Evolutionary conservation across 495 filamentous ascomycete genomes (phyloP).

Genomic region (Lepidopterella palustris): DNA sequence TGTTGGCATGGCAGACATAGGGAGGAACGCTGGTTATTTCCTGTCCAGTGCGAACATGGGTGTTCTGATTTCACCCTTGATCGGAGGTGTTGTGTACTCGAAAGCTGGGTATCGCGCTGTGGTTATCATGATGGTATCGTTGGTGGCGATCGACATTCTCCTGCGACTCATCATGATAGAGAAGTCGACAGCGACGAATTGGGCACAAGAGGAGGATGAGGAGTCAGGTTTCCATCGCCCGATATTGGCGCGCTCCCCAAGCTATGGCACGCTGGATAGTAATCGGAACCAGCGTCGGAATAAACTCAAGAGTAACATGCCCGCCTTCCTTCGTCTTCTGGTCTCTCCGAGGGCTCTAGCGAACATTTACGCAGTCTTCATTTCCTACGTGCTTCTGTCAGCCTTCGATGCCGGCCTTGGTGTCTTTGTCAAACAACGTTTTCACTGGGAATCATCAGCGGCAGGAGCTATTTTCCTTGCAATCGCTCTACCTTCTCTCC

Average conservation of each 20-base stretch:
- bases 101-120: conserved; percentile 9
- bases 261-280: too few species aligned
- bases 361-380: conserved; percentile 2
- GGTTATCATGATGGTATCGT: not conserved
- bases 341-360: not conserved
- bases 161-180: conserved; percentile 6
- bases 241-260: not conserved
- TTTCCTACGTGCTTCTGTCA: not conserved
- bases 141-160: conserved; percentile 7
- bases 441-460: not conserved
- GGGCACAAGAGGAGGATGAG: not conserved
- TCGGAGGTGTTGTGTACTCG: conserved; percentile 10
- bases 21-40: conserved; percentile 25
- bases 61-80: conserved; percentile 4
- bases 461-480: conserved; percentile 2
- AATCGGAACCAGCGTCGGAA: too few species aligned
- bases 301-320: too few species aligned
- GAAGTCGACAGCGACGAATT: not conserved
- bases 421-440: conserved; percentile 4
- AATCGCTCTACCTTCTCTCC: conserved; percentile 7
- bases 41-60: not conserved
- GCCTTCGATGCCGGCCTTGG: conserved; percentile 6
- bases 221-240: not conserved
- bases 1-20: conserved; percentile 21
- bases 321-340: not conserved